Conservation (phyloP, 1,139 yeast genomes). For the Kurtzmaniella natalensis region DNA sequence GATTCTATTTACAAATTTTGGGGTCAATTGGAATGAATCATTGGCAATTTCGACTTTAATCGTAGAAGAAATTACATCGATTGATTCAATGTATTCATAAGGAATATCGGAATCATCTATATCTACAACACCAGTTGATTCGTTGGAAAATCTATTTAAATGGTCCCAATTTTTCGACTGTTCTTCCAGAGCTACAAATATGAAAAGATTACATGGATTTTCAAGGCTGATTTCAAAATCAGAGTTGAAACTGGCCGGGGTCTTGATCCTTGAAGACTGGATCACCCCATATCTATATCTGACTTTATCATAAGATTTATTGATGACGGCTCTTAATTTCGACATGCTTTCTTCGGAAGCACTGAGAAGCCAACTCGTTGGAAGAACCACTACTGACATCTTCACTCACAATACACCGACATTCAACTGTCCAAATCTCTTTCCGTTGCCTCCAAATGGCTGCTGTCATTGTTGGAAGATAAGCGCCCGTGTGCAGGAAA, state of each 20-base stretch:
- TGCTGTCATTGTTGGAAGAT: no score
- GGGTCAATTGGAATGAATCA: slow-evolving; percentile 17
- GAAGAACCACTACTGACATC: background rate
- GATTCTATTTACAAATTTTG: slow-evolving; percentile 17
- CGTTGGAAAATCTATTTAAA: background rate
- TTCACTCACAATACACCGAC: no score
- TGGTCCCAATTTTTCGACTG: slow-evolving; percentile 9
- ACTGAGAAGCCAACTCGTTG: background rate
- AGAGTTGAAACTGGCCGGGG: slow-evolving; percentile 19
- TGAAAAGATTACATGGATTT: slow-evolving; percentile 17
- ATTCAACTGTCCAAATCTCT: no score
- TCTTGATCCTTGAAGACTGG: slow-evolving; percentile 37
- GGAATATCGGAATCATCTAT: slow-evolving; percentile 30
- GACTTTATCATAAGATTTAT: slow-evolving; percentile 47
- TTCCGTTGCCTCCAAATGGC: no score
- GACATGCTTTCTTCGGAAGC: slow-evolving; percentile 1
- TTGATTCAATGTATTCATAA: slow-evolving; percentile 9
- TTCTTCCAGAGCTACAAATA: slow-evolving; percentile 27
- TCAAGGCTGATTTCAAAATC: slow-evolving; percentile 21
- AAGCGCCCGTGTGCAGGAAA: no score
- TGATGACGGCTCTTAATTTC: slow-evolving; percentile 19
- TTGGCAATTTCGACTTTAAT: slow-evolving; percentile 17
- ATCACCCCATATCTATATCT: slow-evolving; percentile 41
- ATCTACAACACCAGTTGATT: slow-evolving; percentile 15
- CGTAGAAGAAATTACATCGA: slow-evolving; percentile 4